phyloP scores from a whole-genome alignment of 768 basidiomycete genomes.

The Tricholoma hemisulphureum region DNA sequence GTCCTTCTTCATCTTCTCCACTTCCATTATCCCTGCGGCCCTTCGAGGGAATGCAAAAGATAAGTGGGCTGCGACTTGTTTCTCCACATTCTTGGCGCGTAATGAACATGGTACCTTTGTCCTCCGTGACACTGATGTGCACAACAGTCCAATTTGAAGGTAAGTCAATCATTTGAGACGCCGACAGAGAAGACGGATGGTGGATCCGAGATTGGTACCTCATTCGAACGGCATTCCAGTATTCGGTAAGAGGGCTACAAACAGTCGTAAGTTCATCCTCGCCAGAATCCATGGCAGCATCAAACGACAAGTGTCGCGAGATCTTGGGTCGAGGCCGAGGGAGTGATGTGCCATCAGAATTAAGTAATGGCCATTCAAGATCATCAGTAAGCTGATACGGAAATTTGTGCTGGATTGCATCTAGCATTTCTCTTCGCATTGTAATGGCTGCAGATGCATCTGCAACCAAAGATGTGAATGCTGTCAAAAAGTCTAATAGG shows the following conservation, averaged over 20 bases:
- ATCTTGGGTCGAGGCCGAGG: slow-evolving; percentile 24
- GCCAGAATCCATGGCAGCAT: slow-evolving; percentile 30
- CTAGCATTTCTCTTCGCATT: slow-evolving; percentile 81
- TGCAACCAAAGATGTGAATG: slow-evolving; percentile 27
- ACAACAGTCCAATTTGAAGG: slow-evolving; percentile 83
- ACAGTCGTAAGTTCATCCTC: slow-evolving; percentile 35
- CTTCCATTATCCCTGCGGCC: slow-evolving; percentile 73
- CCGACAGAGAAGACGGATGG: slow-evolving; percentile 41
- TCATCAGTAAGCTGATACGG: slow-evolving; percentile 53
- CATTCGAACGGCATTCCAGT: slow-evolving; percentile 60
- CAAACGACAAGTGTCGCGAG: slow-evolving; percentile 13
- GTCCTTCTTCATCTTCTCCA: slow-evolving; percentile 63
- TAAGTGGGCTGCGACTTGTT: slow-evolving; percentile 50
- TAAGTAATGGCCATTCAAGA: slow-evolving; percentile 67
- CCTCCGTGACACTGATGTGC: slow-evolving; percentile 79
- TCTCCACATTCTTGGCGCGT: slow-evolving; percentile 67
- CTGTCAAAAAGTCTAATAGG: background rate
- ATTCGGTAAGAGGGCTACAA: slow-evolving; percentile 41
- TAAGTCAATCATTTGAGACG: slow-evolving; percentile 43
- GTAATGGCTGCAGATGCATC: slow-evolving; percentile 78
- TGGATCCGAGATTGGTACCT: slow-evolving; percentile 52
- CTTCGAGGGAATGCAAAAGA: slow-evolving; percentile 89
- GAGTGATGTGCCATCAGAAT: slow-evolving; percentile 41
- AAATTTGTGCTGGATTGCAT: slow-evolving; percentile 75
- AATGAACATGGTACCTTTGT: slow-evolving; percentile 80